Conservation (phyloP, 768 basidiomycete genomes). For the Macrolepiota dolichaula region DNA sequence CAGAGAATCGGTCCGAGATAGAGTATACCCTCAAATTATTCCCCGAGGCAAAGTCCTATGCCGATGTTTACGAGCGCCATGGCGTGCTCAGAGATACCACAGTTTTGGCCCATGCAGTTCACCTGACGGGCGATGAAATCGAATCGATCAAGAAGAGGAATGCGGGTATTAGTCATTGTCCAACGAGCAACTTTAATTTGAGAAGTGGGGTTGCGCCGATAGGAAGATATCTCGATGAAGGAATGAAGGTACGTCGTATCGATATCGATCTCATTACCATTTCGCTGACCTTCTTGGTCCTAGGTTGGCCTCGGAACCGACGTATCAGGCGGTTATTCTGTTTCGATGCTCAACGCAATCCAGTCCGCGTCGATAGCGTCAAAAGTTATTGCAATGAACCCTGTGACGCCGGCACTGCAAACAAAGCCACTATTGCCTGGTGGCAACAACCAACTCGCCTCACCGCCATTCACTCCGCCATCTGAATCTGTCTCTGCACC, state of each 20-base stretch:
- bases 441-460: background rate
- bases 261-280: background rate
- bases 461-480: conserved; percentile 11
- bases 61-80: conserved; percentile 77
- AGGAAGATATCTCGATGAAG: conserved; percentile 74
- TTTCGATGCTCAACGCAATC: conserved; percentile 74
- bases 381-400: conserved; percentile 64
- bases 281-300: background rate
- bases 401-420: background rate
- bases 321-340: conserved; percentile 82
- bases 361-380: conserved; percentile 78
- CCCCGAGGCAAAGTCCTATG: conserved; percentile 62
- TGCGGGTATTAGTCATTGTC: conserved; percentile 89
- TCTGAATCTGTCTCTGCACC: background rate
- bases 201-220: conserved; percentile 82
- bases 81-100: conserved; percentile 78
- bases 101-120: conserved; percentile 84
- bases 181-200: conserved; percentile 90
- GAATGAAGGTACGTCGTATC: conserved; percentile 66
- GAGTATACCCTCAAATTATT: conserved; percentile 63
- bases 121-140: conserved; percentile 72
- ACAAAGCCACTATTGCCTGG: background rate
- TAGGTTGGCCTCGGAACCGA: conserved; percentile 96
- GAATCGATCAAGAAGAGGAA: conserved; percentile 58
- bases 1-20: conserved; percentile 79